Evolutionary conservation across 371 early-diverging fungal species (phyloP).

Genomic region (Mucor indicus): DNA sequence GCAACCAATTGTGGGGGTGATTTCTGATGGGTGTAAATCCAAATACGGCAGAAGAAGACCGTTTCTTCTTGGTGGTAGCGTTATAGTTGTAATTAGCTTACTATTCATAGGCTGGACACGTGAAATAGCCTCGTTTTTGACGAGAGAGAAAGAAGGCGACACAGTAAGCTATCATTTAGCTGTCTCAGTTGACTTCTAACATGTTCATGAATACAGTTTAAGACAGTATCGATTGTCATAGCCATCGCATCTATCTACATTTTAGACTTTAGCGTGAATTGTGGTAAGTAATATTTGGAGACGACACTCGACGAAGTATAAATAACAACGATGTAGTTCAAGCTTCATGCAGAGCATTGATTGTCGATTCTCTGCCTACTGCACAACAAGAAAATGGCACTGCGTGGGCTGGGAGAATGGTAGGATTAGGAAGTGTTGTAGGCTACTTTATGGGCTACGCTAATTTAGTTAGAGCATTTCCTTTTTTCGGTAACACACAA

Average conservation of each 20-base stretch:
- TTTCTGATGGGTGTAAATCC: conserved; percentile 72
- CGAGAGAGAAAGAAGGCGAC: conserved; percentile 35
- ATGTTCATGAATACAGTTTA: no score
- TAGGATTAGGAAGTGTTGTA: conserved; percentile 81
- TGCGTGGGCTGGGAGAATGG: conserved; percentile 91
- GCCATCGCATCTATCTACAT: conserved; percentile 83
- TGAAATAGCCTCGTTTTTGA: conserved; percentile 58
- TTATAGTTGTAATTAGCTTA: conserved; percentile 62
- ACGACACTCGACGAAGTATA: no score
- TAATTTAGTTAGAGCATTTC: conserved; percentile 67
- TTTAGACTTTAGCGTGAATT: conserved; percentile 92
- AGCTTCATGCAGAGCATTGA: conserved; percentile 82
- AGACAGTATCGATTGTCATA: conserved; percentile 45
- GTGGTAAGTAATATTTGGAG: conserved; percentile 64
- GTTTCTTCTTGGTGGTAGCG: conserved; percentile 68
- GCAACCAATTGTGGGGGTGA: conserved; percentile 80
- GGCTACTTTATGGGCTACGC: conserved; percentile 91
- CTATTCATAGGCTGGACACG: conserved; percentile 78
- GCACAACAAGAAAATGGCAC: conserved; percentile 84
- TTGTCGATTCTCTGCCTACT: conserved; percentile 82
- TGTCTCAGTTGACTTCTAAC: no score
- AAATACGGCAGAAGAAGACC: conserved; percentile 73
- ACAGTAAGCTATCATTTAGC: conserved; percentile 17
- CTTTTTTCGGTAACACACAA: conserved; percentile 78
- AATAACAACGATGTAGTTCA: conserved; percentile 47